Evolutionary conservation across 805 yeast genomes (phyloP).

Genomic region (Priceomyces fermenticarens): DNA sequence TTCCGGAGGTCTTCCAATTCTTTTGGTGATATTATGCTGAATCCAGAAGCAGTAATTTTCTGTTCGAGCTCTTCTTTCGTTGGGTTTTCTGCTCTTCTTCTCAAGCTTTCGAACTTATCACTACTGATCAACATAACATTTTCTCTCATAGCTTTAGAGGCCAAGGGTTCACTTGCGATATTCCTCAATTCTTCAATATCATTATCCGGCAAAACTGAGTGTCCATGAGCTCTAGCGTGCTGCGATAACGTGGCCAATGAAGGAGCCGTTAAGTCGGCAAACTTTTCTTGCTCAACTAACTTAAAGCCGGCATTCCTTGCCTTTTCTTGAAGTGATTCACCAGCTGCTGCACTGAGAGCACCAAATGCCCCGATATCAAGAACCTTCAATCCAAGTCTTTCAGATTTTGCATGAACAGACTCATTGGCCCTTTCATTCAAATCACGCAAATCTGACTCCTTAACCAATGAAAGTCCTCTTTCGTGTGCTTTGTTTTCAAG

Average conservation of each 20-base stretch:
- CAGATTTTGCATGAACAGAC: constrained; percentile 10
- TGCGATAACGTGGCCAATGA: constrained; percentile 17
- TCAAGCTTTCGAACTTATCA: constrained; percentile 6
- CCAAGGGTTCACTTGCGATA: constrained; percentile 14
- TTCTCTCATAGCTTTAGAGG: constrained; percentile 8
- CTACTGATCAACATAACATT: constrained; percentile 12
- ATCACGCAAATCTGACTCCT: constrained; percentile 7
- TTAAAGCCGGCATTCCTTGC: constrained; percentile 7
- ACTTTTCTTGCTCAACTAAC: constrained; percentile 14
- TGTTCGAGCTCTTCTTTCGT: constrained; percentile 11
- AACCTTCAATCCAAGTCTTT: constrained; percentile 8
- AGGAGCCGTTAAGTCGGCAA: constrained; percentile 20
- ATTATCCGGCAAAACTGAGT: constrained; percentile 4
- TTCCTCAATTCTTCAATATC: constrained; percentile 3
- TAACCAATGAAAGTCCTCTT: constrained; percentile 2
- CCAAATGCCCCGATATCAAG: constrained; percentile 6
- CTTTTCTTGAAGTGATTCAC: constrained; percentile 9
- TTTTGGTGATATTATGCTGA: not conserved
- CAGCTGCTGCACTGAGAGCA: constrained; percentile 8
- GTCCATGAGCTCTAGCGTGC: constrained; percentile 17
- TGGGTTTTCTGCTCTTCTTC: constrained; percentile 11
- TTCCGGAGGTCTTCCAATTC: not conserved
- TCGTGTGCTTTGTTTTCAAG: not conserved
- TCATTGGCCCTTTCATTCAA: constrained; percentile 5
- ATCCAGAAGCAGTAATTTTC: constrained; percentile 6